Evolutionary conservation across 768 basidiomycete species (phyloP).

Genomic region (Leccinum imitatum): DNA sequence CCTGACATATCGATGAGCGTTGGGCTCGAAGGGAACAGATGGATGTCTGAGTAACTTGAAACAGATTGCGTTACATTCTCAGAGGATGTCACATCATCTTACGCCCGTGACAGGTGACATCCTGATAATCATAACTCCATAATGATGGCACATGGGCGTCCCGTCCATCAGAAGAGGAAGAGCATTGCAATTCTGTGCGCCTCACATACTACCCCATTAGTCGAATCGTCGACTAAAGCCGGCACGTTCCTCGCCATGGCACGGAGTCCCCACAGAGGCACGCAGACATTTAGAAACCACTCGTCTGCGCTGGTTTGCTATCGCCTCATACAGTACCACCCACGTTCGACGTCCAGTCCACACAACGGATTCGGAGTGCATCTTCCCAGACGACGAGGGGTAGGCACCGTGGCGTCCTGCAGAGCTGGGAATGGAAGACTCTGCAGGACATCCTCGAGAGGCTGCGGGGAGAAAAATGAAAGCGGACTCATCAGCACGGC

Average conservation of each 20-base stretch:
- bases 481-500: not conserved
- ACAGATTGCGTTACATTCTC: no score
- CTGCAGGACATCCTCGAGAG: slow-evolving; percentile 13
- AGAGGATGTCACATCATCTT: no score
- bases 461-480: not conserved
- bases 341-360: slow-evolving; percentile 8
- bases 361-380: slow-evolving; percentile 1
- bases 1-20: no score
- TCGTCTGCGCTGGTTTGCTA: slow-evolving; percentile 44
- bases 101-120: not conserved
- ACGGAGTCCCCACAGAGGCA: slow-evolving; percentile 80
- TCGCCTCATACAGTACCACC: slow-evolving; percentile 14
- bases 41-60: no score
- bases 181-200: slow-evolving; percentile 49
- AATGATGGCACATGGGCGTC: not conserved
- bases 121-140: not conserved
- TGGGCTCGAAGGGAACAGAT: no score
- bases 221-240: slow-evolving; percentile 26
- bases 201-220: slow-evolving; percentile 76
- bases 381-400: slow-evolving; percentile 21
- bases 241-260: slow-evolving; percentile 74
- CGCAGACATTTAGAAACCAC: slow-evolving; percentile 38
- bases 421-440: slow-evolving; percentile 11
- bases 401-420: slow-evolving; percentile 1
- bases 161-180: not conserved